Evolutionary conservation across 139 green algal species (phyloP).

Genomic region (Chlamydomonas urium): DNA sequence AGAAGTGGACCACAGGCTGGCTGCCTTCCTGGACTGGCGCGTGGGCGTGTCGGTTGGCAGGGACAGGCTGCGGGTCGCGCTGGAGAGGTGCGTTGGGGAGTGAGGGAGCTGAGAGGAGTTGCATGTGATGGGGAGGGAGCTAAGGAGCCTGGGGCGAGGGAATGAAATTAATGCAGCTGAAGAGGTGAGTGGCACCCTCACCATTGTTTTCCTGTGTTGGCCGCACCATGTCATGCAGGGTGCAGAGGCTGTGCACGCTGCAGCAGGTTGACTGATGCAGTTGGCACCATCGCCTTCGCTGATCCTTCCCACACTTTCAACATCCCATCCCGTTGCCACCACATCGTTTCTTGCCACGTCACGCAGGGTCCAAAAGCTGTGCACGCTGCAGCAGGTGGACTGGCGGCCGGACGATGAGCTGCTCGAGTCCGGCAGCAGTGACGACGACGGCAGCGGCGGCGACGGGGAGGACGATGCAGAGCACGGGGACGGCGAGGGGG

Average conservation of each 20-base stretch:
- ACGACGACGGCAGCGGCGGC: constrained; percentile 1
- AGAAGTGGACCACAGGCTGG: constrained; percentile 59
- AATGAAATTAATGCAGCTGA: background rate
- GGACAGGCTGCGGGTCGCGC: constrained; percentile 20
- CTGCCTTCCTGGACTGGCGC: constrained; percentile 62
- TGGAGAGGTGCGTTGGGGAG: background rate
- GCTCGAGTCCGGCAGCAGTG: background rate
- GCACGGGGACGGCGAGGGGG: background rate
- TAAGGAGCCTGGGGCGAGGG: background rate
- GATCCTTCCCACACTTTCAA: too few species aligned
- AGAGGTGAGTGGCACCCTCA: background rate
- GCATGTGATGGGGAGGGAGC: background rate
- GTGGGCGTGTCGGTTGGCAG: constrained; percentile 39
- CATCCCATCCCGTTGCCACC: too few species aligned
- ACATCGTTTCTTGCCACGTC: background rate
- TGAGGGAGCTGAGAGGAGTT: background rate
- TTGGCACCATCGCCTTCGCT: too few species aligned
- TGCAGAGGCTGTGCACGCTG: constrained; percentile 48
- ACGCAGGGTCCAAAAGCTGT: constrained; percentile 41
- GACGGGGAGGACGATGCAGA: constrained; percentile 6
- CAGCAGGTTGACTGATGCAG: too few species aligned
- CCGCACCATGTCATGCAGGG: constrained; percentile 13
- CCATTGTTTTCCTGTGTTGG: too few species aligned
- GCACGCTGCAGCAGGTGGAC: too few species aligned
- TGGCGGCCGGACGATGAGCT: background rate